phyloP scores from a whole-genome alignment of 371 early-diverging fungal species.

The Syncephalastrum contaminatum region DNA sequence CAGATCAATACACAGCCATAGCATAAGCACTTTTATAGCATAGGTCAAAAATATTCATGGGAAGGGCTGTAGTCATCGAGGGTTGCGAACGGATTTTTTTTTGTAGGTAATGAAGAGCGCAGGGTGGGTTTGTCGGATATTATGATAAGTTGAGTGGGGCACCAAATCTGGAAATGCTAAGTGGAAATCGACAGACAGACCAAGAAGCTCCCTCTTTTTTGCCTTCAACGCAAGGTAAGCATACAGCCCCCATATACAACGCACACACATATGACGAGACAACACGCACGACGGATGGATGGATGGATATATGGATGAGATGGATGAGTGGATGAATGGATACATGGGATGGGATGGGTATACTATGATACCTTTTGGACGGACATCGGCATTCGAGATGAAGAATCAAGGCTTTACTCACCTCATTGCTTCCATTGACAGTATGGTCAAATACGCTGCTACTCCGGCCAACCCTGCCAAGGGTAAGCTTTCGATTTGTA shows the following conservation, averaged over 20 bases:
- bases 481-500: conserved; percentile 33
- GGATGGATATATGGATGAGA: background rate
- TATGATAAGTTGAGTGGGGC: too few species aligned
- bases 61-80: too few species aligned
- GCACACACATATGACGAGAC: too few species aligned
- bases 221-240: background rate
- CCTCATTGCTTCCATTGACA: conserved; percentile 10
- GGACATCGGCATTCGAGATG: conserved; percentile 1
- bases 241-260: background rate
- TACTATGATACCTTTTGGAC: background rate
- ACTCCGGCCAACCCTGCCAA: conserved; percentile 54
- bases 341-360: background rate
- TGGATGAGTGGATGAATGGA: conserved; percentile 6
- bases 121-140: too few species aligned
- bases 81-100: too few species aligned
- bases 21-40: too few species aligned
- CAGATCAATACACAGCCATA: too few species aligned
- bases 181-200: too few species aligned
- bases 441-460: conserved; percentile 63
- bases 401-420: conserved; percentile 8
- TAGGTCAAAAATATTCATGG: too few species aligned
- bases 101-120: too few species aligned
- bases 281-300: conserved; percentile 12
- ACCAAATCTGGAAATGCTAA: too few species aligned
- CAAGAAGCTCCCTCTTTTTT: too few species aligned